Conservation (phyloP, 208 protist species). For the Spongospora subterranea region DNA sequence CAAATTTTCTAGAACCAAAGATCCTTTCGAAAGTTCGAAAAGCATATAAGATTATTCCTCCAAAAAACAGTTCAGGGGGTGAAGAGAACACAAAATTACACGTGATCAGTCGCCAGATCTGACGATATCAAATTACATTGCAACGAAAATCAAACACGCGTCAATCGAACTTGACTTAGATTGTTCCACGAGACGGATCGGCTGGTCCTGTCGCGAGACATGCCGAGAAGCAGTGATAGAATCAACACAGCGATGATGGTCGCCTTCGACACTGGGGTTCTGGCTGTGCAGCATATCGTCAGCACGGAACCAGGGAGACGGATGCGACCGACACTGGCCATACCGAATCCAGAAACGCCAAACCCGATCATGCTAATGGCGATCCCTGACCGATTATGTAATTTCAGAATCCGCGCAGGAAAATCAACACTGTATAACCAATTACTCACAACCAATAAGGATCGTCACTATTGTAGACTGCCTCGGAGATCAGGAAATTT, state of each 20-base stretch:
- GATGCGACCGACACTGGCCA: background rate
- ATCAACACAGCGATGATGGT: background rate
- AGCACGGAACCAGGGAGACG: background rate
- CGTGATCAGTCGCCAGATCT: background rate
- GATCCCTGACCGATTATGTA: too few species aligned
- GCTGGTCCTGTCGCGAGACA: background rate
- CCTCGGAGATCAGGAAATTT: too few species aligned
- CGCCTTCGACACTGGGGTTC: background rate
- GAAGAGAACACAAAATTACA: background rate
- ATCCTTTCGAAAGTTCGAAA: slow-evolving; percentile 45
- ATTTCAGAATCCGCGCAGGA: too few species aligned
- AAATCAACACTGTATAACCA: too few species aligned
- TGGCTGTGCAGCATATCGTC: background rate
- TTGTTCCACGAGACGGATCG: background rate
- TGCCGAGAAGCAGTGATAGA: background rate
- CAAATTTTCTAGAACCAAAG: slow-evolving; percentile 13
- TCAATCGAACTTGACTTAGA: background rate
- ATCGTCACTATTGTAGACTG: too few species aligned
- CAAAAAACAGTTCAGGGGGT: background rate
- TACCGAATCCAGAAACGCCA: background rate
- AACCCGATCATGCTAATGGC: background rate
- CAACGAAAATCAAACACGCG: background rate
- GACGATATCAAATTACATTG: background rate
- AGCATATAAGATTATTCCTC: background rate
- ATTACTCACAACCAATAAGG: too few species aligned